Base-by-base conservation (phyloP, 768 basidiomycete species). In the Lepiota brunneoincarnata region DNA sequence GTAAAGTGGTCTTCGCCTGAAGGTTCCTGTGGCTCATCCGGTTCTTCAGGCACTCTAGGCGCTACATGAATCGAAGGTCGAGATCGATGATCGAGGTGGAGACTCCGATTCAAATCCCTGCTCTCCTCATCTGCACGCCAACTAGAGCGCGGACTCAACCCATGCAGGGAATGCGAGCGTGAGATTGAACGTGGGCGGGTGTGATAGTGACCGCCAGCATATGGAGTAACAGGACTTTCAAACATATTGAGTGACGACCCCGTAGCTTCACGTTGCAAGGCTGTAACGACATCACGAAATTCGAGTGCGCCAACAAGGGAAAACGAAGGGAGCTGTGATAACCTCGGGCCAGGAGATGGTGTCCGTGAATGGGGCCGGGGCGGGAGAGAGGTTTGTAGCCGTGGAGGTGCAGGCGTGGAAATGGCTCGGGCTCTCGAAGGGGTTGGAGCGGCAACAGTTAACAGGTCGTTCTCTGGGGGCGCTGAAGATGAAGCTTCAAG, bases 261-360 rank as follows among this genome's bases (percentile, higher is more conserved):
- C 2, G 82, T 77, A 9, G 87, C 86, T 62, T 94, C 84, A 45
- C 77, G 76, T 58, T 84, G 83, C 20, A 99, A 75, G 0, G 88
- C 86, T 10, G 88, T 78, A 18, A 99, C 88, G 20, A 98, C 89
- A 55, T 94, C 87, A 15, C 94, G 81, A 70, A 99, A 99, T 69
- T 99, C 97, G 40, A 99, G 81, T 0, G 97, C 97, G 7, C 96
- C 93, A 4, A 98, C 82, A 1, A 99, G 80, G 2, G 96, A 98
- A 62, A 93, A 93, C 0, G 89, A 91, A 2, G 89, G 89, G 69
- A 92, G 79, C 56, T 82, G 80, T 9, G 69, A 67, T 35, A 74
- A 67, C 42, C 59, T 72, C 21, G 67, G 71, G 6, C 75, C 64
- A 5, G 82, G 80, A 1, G 87, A 81, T 11, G 81, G 74, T 6